Evolutionary conservation across 257 asterid genomes (phyloP).

Genomic region (Scutellaria galericulata): DNA sequence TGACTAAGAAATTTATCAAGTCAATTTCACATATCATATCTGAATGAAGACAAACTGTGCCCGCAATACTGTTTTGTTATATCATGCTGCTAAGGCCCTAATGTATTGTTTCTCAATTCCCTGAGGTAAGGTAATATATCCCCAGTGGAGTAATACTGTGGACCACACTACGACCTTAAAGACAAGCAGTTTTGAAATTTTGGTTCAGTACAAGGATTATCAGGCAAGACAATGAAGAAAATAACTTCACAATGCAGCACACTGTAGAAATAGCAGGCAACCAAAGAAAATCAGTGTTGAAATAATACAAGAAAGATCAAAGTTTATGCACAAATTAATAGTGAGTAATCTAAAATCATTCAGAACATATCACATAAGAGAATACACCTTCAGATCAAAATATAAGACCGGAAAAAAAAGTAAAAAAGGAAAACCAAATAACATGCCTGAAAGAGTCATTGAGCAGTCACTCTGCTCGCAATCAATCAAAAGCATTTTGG

Average conservation of each 20-base stretch:
- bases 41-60: background rate
- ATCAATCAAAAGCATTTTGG: slow-evolving; percentile 90
- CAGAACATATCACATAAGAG: slow-evolving; percentile 15
- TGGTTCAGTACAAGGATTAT: slow-evolving; percentile 24
- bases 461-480: slow-evolving; percentile 90
- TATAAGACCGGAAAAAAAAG: background rate
- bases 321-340: background rate
- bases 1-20: background rate
- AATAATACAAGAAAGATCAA: background rate
- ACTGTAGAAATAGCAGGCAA: slow-evolving; percentile 8
- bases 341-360: slow-evolving; percentile 7
- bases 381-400: slow-evolving; percentile 15
- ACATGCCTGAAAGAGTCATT: slow-evolving; percentile 88
- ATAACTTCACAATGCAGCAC: background rate
- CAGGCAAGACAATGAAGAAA: background rate
- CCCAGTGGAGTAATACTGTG: background rate
- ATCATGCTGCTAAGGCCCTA: slow-evolving; percentile 5
- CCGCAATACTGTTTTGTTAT: background rate
- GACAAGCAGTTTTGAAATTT: background rate
- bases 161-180: background rate
- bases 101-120: slow-evolving; percentile 2
- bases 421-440: slow-evolving; percentile 18
- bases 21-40: slow-evolving; percentile 1
- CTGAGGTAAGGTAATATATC: slow-evolving; percentile 8
- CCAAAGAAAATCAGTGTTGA: slow-evolving; percentile 1